These are phyloP conservation scores for Termitomyces sp. DNA, from an alignment of 768 basidiomycete species.

Conservation along the genomic window DNA sequence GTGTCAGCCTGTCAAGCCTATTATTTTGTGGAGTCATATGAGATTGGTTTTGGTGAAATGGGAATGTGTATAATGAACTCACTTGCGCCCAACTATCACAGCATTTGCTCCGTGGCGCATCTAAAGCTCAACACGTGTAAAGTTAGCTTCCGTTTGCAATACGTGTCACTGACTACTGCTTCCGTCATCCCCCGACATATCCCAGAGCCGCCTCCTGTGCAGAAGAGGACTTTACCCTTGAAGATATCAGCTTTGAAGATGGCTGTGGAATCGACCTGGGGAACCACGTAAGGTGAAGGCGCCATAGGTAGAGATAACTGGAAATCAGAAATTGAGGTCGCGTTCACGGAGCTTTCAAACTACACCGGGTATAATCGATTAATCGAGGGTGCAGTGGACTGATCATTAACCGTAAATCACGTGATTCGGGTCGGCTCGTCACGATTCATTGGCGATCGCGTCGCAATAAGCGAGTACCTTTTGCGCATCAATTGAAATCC, in stretches of 20 bases:
- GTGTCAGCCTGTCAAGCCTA: conserved; percentile 68
- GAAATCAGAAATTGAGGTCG: not conserved
- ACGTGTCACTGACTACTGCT: conserved; percentile 54
- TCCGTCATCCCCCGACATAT: conserved; percentile 91
- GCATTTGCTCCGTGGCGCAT: conserved; percentile 83
- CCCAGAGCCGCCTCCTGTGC: conserved; percentile 89
- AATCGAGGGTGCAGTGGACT: not conserved
- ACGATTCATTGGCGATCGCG: not conserved
- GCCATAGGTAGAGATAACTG: conserved; percentile 29
- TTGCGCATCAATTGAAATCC: not conserved
- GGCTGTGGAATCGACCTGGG: conserved; percentile 48
- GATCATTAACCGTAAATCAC: not conserved
- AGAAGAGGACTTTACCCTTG: conserved; percentile 87
- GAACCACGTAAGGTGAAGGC: conserved; percentile 34
- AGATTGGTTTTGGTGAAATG: not conserved
- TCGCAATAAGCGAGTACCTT: not conserved
- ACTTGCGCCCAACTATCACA: conserved; percentile 87
- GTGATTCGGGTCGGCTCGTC: not conserved
- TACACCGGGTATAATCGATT: not conserved
- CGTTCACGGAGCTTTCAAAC: not conserved
- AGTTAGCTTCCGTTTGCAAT: not conserved
- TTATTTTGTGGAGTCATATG: not conserved
- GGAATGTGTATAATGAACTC: conserved; percentile 21
- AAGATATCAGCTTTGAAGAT: conserved; percentile 81
- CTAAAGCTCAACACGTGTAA: conserved; percentile 28